Evolutionary conservation across 805 yeast genomes (phyloP).

Genomic region (Candida palmyrensis): DNA sequence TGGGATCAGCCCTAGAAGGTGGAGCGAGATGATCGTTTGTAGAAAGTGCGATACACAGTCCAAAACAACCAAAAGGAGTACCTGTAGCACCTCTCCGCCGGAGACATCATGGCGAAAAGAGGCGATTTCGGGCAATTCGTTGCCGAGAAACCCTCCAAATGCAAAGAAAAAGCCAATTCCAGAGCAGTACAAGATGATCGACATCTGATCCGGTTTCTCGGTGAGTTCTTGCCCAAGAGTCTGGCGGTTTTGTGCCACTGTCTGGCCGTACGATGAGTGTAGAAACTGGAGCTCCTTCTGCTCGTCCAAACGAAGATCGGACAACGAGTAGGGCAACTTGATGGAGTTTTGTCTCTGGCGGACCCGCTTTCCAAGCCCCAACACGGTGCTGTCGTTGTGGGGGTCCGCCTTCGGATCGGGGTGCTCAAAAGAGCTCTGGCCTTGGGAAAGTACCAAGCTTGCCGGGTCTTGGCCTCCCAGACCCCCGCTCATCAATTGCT

Average conservation of each 20-base stretch:
- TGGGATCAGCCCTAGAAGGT: conserved; percentile 72
- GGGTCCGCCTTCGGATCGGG: background rate
- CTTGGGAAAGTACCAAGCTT: conserved; percentile 19
- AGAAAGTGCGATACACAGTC: conserved; percentile 76
- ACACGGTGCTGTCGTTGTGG: background rate
- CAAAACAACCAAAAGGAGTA: conserved; percentile 47
- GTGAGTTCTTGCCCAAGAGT: conserved; percentile 9
- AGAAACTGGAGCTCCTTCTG: conserved; percentile 5
- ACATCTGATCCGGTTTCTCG: conserved; percentile 69
- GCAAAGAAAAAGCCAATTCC: conserved; percentile 66
- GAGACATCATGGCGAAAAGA: background rate
- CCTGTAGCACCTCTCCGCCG: conserved; percentile 11
- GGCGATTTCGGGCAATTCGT: conserved; percentile 49
- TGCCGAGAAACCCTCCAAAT: conserved; percentile 63
- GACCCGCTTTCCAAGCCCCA: conserved; percentile 10
- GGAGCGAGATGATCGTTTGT: conserved; percentile 79
- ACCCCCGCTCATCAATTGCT: conserved; percentile 64
- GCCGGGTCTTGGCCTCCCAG: conserved; percentile 36
- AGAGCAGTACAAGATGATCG: conserved; percentile 77
- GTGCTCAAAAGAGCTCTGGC: background rate
- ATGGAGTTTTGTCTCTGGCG: conserved; percentile 17
- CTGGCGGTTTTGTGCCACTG: conserved; percentile 13
- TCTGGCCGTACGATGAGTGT: conserved; percentile 7
- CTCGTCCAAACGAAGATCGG: conserved; percentile 28
- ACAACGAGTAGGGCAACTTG: conserved; percentile 27